Conservation (phyloP, 192 early-diverging fungal genomes). For the Dimargaris verticillata region DNA sequence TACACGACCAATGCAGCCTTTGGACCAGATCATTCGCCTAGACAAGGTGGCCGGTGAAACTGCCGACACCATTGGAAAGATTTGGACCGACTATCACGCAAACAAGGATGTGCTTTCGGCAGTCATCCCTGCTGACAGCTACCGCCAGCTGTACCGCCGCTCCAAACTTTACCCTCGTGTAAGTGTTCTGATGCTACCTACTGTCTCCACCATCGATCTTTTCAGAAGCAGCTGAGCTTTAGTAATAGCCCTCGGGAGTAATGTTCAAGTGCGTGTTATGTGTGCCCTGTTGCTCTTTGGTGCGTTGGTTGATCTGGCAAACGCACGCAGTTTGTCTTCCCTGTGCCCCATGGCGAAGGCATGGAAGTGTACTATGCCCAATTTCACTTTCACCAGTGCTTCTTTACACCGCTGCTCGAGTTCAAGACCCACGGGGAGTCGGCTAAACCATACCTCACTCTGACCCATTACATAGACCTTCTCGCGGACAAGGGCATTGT, state of each 20-base stretch:
- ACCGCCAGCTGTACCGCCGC: constrained; percentile 32
- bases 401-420: constrained; percentile 75
- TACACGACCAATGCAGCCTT: constrained; percentile 15
- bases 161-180: constrained; percentile 42
- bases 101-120: constrained; percentile 40
- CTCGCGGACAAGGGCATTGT: constrained; percentile 64
- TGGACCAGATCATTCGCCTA: constrained; percentile 37
- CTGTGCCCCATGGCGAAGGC: constrained; percentile 59
- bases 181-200: constrained; percentile 18
- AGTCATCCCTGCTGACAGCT: constrained; percentile 40
- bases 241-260: neutral
- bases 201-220: neutral
- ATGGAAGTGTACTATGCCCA: constrained; percentile 80
- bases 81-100: constrained; percentile 67
- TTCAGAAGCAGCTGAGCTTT: neutral
- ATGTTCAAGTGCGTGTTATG: neutral
- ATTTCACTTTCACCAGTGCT: constrained; percentile 66
- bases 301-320: neutral
- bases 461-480: constrained; percentile 82
- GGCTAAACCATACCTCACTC: constrained; percentile 62
- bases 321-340: constrained; percentile 58
- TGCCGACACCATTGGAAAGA: constrained; percentile 27
- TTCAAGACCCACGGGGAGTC: constrained; percentile 69
- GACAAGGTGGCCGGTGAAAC: constrained; percentile 27
- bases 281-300: neutral